These are phyloP conservation scores for Dovyalis caffra DNA, from an alignment of 345 rosid species.

Conservation along the genomic window DNA sequence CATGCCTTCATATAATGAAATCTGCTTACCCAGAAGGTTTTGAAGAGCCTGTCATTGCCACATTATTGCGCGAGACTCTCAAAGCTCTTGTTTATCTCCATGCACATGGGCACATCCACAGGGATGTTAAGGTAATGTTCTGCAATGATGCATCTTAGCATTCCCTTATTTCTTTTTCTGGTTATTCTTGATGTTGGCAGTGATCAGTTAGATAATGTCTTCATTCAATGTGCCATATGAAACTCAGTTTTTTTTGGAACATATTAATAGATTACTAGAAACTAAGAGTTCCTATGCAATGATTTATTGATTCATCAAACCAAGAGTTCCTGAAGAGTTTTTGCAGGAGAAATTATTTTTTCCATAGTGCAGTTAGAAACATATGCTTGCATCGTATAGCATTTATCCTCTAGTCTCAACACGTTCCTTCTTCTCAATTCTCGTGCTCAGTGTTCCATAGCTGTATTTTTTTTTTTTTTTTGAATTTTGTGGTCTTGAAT, in stretches of 20 bases:
- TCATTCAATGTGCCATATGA: background rate
- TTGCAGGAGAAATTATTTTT: background rate
- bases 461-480: background rate
- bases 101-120: conserved; percentile 89
- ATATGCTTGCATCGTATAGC: background rate
- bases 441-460: background rate
- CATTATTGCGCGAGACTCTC: conserved; percentile 79
- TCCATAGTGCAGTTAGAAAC: background rate
- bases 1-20: conserved; percentile 95
- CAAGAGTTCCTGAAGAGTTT: background rate
- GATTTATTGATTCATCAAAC: no score
- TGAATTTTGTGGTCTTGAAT: background rate
- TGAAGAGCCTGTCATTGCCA: conserved; percentile 93
- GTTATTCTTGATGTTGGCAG: background rate
- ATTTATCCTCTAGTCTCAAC: background rate
- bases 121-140: conserved; percentile 87
- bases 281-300: background rate
- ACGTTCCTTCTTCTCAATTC: background rate
- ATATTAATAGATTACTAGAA: no score
- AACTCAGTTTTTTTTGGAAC: background rate
- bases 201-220: background rate
- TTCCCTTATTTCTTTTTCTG: background rate
- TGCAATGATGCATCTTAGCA: background rate
- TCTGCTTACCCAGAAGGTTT: conserved; percentile 81
- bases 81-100: conserved; percentile 97